Evolutionary conservation across 108 stramenopile species (phyloP).

Genomic region (Discostella pseudostelligera): DNA sequence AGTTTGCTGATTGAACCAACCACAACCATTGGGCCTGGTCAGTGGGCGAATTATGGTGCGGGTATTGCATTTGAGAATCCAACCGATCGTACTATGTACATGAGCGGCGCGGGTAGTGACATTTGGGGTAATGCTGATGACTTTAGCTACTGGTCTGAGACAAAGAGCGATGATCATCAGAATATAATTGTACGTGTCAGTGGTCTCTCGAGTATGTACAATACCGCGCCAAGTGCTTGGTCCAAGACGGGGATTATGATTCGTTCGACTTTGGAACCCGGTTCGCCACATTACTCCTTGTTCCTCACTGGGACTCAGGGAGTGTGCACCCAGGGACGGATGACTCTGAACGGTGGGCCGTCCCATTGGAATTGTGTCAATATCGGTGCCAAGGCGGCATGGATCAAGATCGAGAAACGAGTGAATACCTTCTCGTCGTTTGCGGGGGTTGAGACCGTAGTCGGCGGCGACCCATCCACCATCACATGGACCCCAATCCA

Average conservation of each 20-base stretch:
- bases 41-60: slow-evolving; percentile 2
- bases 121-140: slow-evolving; percentile 27
- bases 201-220: not conserved
- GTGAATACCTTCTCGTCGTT: slow-evolving; percentile 15
- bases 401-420: slow-evolving; percentile 39
- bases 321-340: slow-evolving; percentile 11
- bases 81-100: slow-evolving; percentile 20
- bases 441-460: slow-evolving; percentile 8
- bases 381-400: not conserved
- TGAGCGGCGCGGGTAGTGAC: slow-evolving; percentile 31
- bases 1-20: not conserved
- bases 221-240: slow-evolving; percentile 4
- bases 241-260: slow-evolving; percentile 34
- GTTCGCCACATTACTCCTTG: slow-evolving; percentile 17
- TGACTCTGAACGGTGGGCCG: not conserved
- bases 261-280: slow-evolving; percentile 12
- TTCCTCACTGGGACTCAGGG: slow-evolving; percentile 9
- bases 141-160: slow-evolving; percentile 28
- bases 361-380: slow-evolving; percentile 1
- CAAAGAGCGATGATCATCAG: slow-evolving; percentile 8
- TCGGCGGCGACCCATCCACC: slow-evolving; percentile 11
- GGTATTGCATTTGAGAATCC: slow-evolving; percentile 9
- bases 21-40: slow-evolving; percentile 6
- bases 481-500: slow-evolving; percentile 15
- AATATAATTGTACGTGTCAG: slow-evolving; percentile 18